Conservation (phyloP, 345 rosid genomes). For the Diplotaxis tenuifolia region DNA sequence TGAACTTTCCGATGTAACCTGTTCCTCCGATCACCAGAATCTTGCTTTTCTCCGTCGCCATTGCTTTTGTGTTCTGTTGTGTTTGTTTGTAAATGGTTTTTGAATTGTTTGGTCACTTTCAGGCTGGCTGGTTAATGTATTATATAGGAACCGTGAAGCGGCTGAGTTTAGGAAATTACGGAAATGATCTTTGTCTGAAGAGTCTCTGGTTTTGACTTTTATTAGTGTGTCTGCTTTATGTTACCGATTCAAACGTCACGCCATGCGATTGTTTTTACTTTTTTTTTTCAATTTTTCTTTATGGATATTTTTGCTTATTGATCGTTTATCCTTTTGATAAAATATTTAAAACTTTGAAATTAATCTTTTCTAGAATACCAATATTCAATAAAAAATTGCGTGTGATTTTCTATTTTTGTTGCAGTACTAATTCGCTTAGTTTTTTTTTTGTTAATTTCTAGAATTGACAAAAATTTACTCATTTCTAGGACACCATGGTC, state of each 20-base stretch:
- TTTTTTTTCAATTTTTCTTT: background rate
- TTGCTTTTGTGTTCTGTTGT: background rate
- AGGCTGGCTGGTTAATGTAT: background rate
- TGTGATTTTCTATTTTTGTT: background rate
- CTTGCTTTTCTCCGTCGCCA: slow-evolving; percentile 38
- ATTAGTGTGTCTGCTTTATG: background rate
- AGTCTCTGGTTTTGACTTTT: background rate
- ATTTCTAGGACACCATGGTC: background rate
- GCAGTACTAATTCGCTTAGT: background rate
- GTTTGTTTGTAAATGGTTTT: background rate
- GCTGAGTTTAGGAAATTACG: background rate
- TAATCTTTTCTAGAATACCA: background rate
- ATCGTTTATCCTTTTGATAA: background rate
- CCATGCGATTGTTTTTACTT: background rate
- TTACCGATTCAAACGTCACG: slow-evolving; percentile 9
- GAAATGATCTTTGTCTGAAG: background rate
- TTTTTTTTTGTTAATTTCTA: background rate
- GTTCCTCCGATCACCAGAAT: slow-evolving; percentile 43
- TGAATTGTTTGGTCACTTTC: background rate
- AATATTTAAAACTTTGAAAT: background rate
- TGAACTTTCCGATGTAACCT: slow-evolving; percentile 42
- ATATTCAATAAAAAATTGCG: background rate
- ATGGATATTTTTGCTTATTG: background rate
- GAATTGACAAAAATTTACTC: too few relatives aligned
- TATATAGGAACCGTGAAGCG: background rate